Evolutionary conservation across 192 early-diverging fungal species (phyloP), one percentile per base, ranked within the genome.

Genomic region (Coemansia sp.): DNA sequence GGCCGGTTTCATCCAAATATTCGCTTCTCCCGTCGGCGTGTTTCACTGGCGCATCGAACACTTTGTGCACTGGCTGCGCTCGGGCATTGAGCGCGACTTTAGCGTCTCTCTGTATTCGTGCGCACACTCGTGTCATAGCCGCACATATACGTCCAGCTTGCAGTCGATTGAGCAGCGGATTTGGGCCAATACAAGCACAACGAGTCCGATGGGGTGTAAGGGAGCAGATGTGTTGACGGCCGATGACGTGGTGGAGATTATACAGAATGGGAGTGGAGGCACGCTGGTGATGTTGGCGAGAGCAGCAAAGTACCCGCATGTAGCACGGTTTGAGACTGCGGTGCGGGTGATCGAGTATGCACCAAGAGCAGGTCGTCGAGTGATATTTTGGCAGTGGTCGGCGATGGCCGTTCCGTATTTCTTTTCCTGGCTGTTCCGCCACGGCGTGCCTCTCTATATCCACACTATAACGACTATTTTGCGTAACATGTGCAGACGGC

Each of bases 351-450:
- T 67, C 26, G 12, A 62, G 11, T 67, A 61, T 54, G 59, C 64
- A 9, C 74, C 74, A 2, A 55, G 23, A 4, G 17, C 23, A 0
- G 68, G 67, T 5, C 67, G 59, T 10, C 31, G 67, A 3, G 61
- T 77, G 23, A 59, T 68, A 4, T n/a, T 68, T 21, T 61, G 56
- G 23, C 74, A 77, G 25, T 68, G 68, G 65, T 0, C 60, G 47
- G 64, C 21, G 4, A 36, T 73, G 42, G 2, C 34, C 4, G 23
- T 53, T 5, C 25, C 15, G 36, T 66, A 66, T 20, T 15, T 38
- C 48, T 10, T 20, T 14, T 36, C 31, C 26, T 57, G 57, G 54
- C 2, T 60, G 11, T 60, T 60, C n/a, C n/a, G 59, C 4, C 24
- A 34, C 28, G 53, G 17, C 3, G 31, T 56, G 26, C 24, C 53